Percentiles rank a stretch among this genome's conserved stretches.
These are phyloP conservation scores for Globisporangium lucens DNA, from an alignment of 352 stramenopile species.

Conservation along the genomic window DNA sequence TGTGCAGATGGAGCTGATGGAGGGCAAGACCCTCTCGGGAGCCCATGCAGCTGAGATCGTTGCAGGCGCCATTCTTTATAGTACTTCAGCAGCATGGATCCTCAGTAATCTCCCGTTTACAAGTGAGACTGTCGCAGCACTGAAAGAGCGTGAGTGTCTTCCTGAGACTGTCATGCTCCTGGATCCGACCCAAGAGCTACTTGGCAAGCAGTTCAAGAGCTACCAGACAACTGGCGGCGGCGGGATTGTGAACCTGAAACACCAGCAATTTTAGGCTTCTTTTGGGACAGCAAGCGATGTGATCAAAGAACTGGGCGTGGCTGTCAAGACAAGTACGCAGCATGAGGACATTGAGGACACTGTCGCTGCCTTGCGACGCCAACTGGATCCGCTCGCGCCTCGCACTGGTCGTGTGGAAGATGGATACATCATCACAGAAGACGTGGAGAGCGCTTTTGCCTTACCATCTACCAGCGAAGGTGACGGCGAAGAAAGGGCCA, in stretches of 20 bases:
- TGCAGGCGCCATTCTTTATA: slow-evolving; percentile 20
- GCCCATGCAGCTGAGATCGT: slow-evolving; percentile 24
- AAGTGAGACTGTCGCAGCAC: slow-evolving; percentile 26
- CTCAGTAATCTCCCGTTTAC: slow-evolving; percentile 48
- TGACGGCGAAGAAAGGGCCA: neutral
- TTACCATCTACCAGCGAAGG: slow-evolving; percentile 16
- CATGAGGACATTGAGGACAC: slow-evolving; percentile 23
- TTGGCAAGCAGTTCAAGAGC: slow-evolving; percentile 15
- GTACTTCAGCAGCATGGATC: slow-evolving; percentile 30
- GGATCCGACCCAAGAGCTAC: slow-evolving; percentile 24
- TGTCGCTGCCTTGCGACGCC: slow-evolving; percentile 25
- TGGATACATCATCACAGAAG: slow-evolving; percentile 28
- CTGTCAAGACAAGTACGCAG: slow-evolving; percentile 12
- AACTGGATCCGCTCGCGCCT: slow-evolving; percentile 40
- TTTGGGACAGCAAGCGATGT: slow-evolving; percentile 18
- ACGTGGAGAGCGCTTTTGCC: slow-evolving; percentile 30
- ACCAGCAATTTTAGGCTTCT: slow-evolving; percentile 29
- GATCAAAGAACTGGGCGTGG: slow-evolving; percentile 7
- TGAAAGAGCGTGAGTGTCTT: slow-evolving; percentile 43
- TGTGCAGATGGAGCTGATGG: slow-evolving; percentile 37
- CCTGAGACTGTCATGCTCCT: slow-evolving; percentile 52
- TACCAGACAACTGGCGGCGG: slow-evolving; percentile 3
- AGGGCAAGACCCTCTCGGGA: slow-evolving; percentile 28
- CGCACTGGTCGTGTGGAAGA: slow-evolving; percentile 41
- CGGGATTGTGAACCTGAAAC: slow-evolving; percentile 19